These are phyloP conservation scores for Phaeoacremonium minimum DNA, from an alignment of 2,329 filamentous ascomycete genomes.

Conservation along the genomic window DNA sequence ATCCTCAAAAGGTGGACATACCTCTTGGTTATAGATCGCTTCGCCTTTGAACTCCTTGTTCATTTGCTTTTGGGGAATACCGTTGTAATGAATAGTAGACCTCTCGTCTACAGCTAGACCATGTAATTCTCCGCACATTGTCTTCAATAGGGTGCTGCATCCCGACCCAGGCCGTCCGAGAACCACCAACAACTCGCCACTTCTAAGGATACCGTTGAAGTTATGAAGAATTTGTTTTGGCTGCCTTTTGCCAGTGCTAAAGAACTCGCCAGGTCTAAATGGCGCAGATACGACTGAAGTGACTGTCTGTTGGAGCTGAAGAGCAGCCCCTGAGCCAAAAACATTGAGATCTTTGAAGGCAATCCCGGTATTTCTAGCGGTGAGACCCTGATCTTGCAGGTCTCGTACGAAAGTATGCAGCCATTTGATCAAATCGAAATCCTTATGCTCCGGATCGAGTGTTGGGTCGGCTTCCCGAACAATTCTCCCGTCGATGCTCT, in stretches of 20 bases:
- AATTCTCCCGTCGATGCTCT: not conserved
- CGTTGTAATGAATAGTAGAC: constrained; percentile 58
- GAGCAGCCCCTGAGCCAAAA: constrained; percentile 59
- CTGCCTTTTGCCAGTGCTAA: constrained; percentile 39
- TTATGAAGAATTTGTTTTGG: constrained; percentile 58
- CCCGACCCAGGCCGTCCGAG: constrained; percentile 63
- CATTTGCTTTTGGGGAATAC: constrained; percentile 49
- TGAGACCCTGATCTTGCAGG: constrained; percentile 51
- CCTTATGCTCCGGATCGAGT: constrained; percentile 29
- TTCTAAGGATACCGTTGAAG: constrained; percentile 61
- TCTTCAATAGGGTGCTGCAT: constrained; percentile 61
- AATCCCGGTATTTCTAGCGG: constrained; percentile 51
- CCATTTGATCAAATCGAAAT: constrained; percentile 38
- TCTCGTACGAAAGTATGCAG: constrained; percentile 29
- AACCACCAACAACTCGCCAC: constrained; percentile 65
- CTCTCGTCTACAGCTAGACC: constrained; percentile 48
- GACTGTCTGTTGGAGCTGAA: constrained; percentile 68
- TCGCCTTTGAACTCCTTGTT: constrained; percentile 59
- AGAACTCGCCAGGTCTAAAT: constrained; percentile 50
- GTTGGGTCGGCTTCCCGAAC: constrained; percentile 17
- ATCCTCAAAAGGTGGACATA: constrained; percentile 7
- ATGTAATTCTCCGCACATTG: constrained; percentile 54
- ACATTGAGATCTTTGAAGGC: constrained; percentile 63
- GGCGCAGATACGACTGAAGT: constrained; percentile 54
- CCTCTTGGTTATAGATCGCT: constrained; percentile 73